These are phyloP conservation scores for Talinum fruticosum DNA, from an alignment of 148 eudicot genomes.

Conservation along the genomic window DNA sequence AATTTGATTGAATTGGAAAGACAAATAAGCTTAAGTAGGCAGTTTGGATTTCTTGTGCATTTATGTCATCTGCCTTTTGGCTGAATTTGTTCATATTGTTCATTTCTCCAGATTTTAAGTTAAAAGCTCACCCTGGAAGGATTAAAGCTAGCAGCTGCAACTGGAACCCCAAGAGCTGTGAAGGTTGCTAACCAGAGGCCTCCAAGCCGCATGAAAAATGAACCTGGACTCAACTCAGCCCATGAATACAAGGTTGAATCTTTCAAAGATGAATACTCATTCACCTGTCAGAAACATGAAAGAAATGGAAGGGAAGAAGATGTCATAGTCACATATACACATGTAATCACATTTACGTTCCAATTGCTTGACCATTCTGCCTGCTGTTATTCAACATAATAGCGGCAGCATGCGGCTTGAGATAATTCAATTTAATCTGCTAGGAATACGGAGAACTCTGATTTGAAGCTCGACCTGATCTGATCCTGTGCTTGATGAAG, in stretches of 20 bases:
- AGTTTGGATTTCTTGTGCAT: not conserved
- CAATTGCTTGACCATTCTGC: conserved; percentile 1
- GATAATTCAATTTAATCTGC: not conserved
- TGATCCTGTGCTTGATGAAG: no score
- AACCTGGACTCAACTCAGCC: conserved; percentile 80
- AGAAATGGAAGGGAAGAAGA: conserved; percentile 9
- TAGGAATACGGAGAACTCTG: not conserved
- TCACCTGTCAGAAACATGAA: conserved; percentile 51
- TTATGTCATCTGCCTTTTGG: not conserved
- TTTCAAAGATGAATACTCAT: conserved; percentile 88
- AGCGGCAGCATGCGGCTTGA: not conserved
- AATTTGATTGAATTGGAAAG: not conserved
- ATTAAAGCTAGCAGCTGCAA: conserved; percentile 98
- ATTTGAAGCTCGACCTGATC: not conserved
- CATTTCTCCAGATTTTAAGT: not conserved
- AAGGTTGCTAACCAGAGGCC: conserved; percentile 89
- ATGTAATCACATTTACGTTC: not conserved
- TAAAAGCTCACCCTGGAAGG: conserved; percentile 67
- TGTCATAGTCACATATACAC: not conserved
- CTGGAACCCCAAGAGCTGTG: conserved; percentile 67
- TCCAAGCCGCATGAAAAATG: conserved; percentile 79
- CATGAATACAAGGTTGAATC: conserved; percentile 81
- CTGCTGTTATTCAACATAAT: not conserved
- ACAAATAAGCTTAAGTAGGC: not conserved
- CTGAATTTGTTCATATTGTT: not conserved